Evolutionary conservation across 2,329 filamentous ascomycete genomes (phyloP), one percentile per base, ranked within the genome.

Genomic region (Fusarium torulosum): DNA sequence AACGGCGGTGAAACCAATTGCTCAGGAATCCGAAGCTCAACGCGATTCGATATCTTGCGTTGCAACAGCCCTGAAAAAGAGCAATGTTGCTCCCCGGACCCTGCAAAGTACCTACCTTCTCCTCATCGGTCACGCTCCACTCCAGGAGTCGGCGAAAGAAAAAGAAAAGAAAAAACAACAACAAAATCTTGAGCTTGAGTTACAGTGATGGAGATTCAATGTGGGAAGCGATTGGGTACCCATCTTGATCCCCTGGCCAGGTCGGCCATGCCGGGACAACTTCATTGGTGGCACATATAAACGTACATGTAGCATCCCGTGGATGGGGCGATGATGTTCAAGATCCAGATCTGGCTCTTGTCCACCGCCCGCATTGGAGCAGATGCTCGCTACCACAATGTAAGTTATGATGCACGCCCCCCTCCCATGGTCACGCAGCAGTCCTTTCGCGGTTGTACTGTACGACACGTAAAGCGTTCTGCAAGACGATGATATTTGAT

Each of bases 261-360:
- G 44, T 70, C 71, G 63, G 71, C 57, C 68, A 70, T 63, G 41
- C 71, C 71, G 71, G 55, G 31, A n/a, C 47, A 42, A 41, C 45
- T 56, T 57, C 49, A 70, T 66, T 64, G 60, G 67, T 63, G 25
- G 37, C 44, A 61, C 59, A 62, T 29, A 31, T 25, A 31, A 31
- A n/a, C 17, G 35, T 56, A 62, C 67, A 72, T 72, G 70, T 70
- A 60, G 64, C 63, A 65, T 74, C 66, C 62, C 68, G 67, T 49
- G 41, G 66, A 59, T 29, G 64, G 67, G 57, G 63, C 60, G 59
- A 65, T 57, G 53, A 61, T 62, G 66, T 67, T 67, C 63, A 53
- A 72, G 70, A 71, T 73, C 62, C 62, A 69, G 62, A 69, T 72
- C 66, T 67, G 69, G 66, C 61, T 59, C 57, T 63, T 20, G 27